Evolutionary conservation across 495 filamentous ascomycete genomes (phyloP).

Genomic region (Xylaria scruposa): DNA sequence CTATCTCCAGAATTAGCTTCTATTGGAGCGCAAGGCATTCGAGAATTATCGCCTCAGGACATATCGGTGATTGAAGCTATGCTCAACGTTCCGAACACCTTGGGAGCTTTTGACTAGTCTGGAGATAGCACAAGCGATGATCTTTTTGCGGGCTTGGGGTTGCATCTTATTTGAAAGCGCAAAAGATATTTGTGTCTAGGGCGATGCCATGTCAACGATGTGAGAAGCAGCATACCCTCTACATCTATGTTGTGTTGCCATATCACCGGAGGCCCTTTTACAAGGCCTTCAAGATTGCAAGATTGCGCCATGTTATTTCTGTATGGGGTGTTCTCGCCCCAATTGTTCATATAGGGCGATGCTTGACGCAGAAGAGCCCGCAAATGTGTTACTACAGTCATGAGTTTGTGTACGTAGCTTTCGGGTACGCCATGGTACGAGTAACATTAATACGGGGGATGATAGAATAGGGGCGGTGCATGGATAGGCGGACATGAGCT

Average conservation of each 20-base stretch:
- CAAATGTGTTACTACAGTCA: slow-evolving; percentile 6
- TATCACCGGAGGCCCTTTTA: not conserved
- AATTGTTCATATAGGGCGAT: slow-evolving; percentile 1
- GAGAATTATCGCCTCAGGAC: not conserved
- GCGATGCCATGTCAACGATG: not conserved
- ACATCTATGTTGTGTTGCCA: not conserved
- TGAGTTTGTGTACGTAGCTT: not conserved
- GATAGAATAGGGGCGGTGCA: slow-evolving; percentile 21
- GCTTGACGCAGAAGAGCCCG: not conserved
- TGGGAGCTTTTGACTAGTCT: not conserved
- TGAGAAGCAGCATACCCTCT: not conserved
- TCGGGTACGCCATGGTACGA: not conserved
- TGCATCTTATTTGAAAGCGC: not conserved
- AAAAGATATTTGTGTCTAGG: not conserved
- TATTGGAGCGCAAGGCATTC: slow-evolving; percentile 13
- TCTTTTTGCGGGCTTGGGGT: not conserved
- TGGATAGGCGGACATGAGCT: slow-evolving; percentile 14
- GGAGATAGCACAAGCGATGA: not conserved
- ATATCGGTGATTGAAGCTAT: slow-evolving; percentile 19
- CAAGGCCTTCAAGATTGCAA: not conserved
- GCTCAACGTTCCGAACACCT: not conserved
- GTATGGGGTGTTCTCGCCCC: not conserved
- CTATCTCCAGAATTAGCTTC: slow-evolving; percentile 15
- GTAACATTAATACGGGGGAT: not conserved
- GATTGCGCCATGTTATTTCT: not conserved